Conservation (phyloP, 2,329 filamentous ascomycete species). For the Decorospora gaudefroyi region DNA sequence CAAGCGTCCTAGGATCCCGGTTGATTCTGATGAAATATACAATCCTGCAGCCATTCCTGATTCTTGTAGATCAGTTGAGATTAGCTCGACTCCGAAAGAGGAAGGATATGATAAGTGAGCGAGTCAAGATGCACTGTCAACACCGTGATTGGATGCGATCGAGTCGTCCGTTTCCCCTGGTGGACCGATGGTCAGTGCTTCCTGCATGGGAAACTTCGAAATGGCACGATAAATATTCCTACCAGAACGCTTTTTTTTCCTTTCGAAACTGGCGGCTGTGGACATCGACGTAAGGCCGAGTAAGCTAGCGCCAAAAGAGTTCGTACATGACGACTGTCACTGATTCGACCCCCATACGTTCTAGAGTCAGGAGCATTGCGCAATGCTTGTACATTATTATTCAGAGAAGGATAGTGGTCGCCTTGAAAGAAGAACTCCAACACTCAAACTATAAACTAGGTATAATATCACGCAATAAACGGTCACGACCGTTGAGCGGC, state of each 20-base stretch:
- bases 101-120: neutral
- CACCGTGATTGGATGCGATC: too few relatives aligned
- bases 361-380: conserved; percentile 1
- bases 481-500: too few relatives aligned
- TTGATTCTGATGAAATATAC: conserved; percentile 4
- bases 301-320: neutral
- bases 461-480: too few relatives aligned
- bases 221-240: neutral
- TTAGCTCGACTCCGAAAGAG: neutral
- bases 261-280: neutral
- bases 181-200: conserved; percentile 1
- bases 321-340: conserved; percentile 3
- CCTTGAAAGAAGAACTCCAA: too few relatives aligned
- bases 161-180: too few relatives aligned
- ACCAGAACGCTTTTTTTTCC: neutral
- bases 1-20: neutral
- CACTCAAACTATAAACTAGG: too few relatives aligned
- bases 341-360: neutral
- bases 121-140: too few relatives aligned
- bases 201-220: neutral
- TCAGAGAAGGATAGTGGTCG: too few relatives aligned
- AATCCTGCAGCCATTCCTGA: conserved; percentile 11
- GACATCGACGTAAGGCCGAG: neutral
- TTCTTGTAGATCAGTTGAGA: neutral
- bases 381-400: too few relatives aligned